Evolutionary conservation across 768 basidiomycete genomes (phyloP), one percentile per base, ranked within the genome.

Genomic region (Macrolepiota albuminosa): DNA sequence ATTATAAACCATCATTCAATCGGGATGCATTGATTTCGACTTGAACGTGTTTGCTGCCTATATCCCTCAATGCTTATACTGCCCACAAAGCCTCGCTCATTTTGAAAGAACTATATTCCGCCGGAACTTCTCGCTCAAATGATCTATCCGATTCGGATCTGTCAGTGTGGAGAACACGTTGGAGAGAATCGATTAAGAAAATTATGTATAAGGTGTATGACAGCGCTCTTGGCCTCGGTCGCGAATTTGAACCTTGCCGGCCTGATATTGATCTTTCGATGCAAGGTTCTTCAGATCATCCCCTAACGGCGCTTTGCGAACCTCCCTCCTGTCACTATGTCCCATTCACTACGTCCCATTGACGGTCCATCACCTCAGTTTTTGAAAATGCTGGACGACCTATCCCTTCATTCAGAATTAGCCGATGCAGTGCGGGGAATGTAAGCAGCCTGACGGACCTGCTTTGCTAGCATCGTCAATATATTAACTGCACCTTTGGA

Each of bases 351-450:
- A 33, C 48, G 18, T 31, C 13, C 16, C 16, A 39, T 6, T 39
- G 39, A 39, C 39, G 39, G 39, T 16, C 39, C 42, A n/a, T n/a
- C n/a, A 36, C 33, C 18, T 5, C 10, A n/a, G 18, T 21, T 54
- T 13, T 14, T 26, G 5, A 34, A 34, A 11, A 51, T 51, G 84
- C 10, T 66, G 84, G 54, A 42, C 21, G 51, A 63, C 43, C n/a
- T 10, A 2, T 36, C 34, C 0, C n/a, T 34, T 21, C 6, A 13
- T 34, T 50, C 33, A 34, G 33, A 50, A 10, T 8, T 34, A 34
- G n/a, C 34, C 8, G 33, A 33, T 6, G 57, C 55, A 26, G 55
- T 59, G 6, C 34, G 52, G 24, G 46, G 58, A 3, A 54, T 61
- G 60, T 61, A 48, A 57, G 56, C 42, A 7, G 14, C 24, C 11